Evolutionary conservation across 2,329 filamentous ascomycete genomes (phyloP), one percentile per base, ranked within the genome.

Genomic region (Pseudogymnoascus sp.): DNA sequence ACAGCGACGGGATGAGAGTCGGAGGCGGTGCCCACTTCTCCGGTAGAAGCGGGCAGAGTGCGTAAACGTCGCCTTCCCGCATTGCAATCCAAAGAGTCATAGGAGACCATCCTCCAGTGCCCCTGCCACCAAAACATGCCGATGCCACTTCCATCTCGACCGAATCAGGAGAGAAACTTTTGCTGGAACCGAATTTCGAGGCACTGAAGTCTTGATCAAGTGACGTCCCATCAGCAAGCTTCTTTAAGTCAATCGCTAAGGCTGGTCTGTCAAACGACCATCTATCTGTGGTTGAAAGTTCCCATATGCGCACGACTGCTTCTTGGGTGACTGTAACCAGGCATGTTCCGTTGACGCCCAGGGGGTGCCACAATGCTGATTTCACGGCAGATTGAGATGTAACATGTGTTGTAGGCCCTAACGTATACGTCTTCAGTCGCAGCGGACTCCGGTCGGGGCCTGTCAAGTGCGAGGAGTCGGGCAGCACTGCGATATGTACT

Each of bases 61-160:
- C 93, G 72, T 99, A 99, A 5, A 98, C 84, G 72, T 97, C 93
- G 3, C 95, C 95, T 65, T 91, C 89, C 38, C 86, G 86, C 89
- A 97, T 99, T n/a, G 93, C 92, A 61, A 98, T 79, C 91, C 93
- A 99, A 10, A 99, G 81, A 0, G 95, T 98, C 90, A 97, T 97
- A 8, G 93, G 86, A 6, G 92, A 90, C 95, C 95, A 99, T 62
- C 92, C 92, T 12, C 92, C 93, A 6, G 84, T 84, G 37, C 80
- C 81, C 66, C 82, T 81, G 11, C 78, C 79, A 37, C 82, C 80
- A 77, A 99, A 99, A 73, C 87, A 90, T 60, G 93, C 92, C 1
- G 93, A 88, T 3, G 92, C 91, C 22, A 96, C 91, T 72, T 97
- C 90, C 88, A 99, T 96, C 73, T 98, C 93, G 64, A 96, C 88